Conservation (phyloP, 1,139 yeast species). For the Scheffersomyces illinoinensis region DNA sequence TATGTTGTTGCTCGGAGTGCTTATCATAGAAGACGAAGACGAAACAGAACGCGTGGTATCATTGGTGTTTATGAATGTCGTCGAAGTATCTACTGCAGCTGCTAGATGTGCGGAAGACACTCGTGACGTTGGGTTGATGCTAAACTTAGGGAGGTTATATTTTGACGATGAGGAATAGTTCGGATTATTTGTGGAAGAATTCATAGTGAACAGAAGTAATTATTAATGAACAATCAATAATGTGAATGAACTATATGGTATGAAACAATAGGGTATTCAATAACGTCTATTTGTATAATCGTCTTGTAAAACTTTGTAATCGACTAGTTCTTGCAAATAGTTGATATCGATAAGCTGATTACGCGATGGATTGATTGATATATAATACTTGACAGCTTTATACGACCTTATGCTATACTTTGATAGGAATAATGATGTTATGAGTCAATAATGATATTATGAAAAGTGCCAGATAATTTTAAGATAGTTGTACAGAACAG, state of each 20-base stretch:
- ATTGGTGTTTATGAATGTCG: slow-evolving; percentile 2
- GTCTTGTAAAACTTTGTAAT: neutral
- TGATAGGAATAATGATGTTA: neutral
- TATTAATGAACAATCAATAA: neutral
- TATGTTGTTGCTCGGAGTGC: slow-evolving; percentile 27
- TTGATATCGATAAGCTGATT: neutral
- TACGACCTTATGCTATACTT: neutral
- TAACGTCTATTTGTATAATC: neutral
- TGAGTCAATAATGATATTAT: neutral
- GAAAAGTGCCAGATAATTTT: no score
- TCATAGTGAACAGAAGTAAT: slow-evolving; percentile 6
- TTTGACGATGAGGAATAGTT: slow-evolving; percentile 12
- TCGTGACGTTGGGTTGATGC: slow-evolving; percentile 10
- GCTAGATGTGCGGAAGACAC: slow-evolving; percentile 1
- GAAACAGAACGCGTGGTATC: slow-evolving; percentile 22
- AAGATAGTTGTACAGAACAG: neutral
- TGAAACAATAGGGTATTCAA: neutral
- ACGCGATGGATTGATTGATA: neutral
- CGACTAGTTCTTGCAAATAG: neutral
- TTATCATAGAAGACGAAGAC: slow-evolving; percentile 28
- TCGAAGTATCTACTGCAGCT: slow-evolving; percentile 3
- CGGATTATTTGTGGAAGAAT: slow-evolving; percentile 11
- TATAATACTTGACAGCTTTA: no score
- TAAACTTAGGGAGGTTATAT: slow-evolving; percentile 9
- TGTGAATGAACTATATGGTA: neutral